Evolutionary conservation across 202 grass and related monocot genomes (phyloP).

Genomic region (Brachypodium distachyon): DNA sequence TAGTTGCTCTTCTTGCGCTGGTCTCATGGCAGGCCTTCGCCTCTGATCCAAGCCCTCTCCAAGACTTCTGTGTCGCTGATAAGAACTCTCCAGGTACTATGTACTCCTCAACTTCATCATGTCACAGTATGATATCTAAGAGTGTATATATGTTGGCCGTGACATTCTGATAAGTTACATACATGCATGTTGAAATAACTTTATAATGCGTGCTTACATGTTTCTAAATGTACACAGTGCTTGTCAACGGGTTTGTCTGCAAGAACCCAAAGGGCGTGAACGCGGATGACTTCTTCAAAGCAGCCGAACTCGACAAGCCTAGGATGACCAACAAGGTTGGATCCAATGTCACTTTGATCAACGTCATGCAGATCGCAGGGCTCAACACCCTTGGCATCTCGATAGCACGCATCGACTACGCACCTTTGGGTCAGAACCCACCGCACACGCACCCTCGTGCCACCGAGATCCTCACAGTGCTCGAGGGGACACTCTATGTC

Average conservation of each 20-base stretch:
- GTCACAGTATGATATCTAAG: too few species aligned
- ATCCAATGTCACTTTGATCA: neutral
- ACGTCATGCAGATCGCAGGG: conserved; percentile 9
- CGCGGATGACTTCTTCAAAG: conserved; percentile 8
- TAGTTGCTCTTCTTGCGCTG: neutral
- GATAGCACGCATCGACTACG: neutral
- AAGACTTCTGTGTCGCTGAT: neutral
- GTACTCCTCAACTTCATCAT: neutral
- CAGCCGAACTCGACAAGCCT: conserved; percentile 1
- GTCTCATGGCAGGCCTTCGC: neutral
- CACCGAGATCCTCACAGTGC: conserved; percentile 20
- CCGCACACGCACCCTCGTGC: conserved; percentile 34
- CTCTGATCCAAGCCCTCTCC: neutral
- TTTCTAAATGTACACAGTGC: neutral
- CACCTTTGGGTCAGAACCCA: conserved; percentile 8
- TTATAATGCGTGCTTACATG: too few species aligned
- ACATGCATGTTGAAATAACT: too few species aligned
- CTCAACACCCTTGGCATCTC: conserved; percentile 24
- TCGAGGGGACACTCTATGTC: conserved; percentile 22
- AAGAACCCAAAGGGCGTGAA: neutral
- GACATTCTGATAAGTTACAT: too few species aligned
- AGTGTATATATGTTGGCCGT: too few species aligned
- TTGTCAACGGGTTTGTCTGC: neutral
- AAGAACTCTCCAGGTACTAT: neutral
- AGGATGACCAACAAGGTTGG: conserved; percentile 14